Conservation (phyloP, 116 monocot genomes). For the Iris pallida region DNA sequence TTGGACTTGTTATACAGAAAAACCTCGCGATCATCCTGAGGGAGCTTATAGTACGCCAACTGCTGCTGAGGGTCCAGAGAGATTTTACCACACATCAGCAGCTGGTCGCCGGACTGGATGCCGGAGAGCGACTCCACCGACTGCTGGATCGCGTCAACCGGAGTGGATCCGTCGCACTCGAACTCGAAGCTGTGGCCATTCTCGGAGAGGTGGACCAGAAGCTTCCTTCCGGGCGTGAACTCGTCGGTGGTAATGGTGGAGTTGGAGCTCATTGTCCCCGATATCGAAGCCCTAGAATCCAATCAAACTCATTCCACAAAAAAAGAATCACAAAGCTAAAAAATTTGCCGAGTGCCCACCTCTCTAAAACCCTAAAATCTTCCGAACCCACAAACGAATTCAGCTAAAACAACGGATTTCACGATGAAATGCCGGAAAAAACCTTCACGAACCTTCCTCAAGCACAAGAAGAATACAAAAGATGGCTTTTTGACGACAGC, state of each 20-base stretch:
- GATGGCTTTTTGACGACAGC: too few relatives aligned
- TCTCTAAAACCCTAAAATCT: constrained; percentile 10
- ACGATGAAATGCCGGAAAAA: neutral
- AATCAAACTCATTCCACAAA: constrained; percentile 4
- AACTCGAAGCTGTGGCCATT: constrained; percentile 91
- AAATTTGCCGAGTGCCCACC: too few relatives aligned
- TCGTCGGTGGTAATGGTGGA: constrained; percentile 45
- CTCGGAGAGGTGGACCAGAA: constrained; percentile 74
- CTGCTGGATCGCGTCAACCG: constrained; percentile 60
- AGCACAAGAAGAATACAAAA: too few relatives aligned
- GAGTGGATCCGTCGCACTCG: constrained; percentile 71
- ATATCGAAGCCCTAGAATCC: constrained; percentile 6
- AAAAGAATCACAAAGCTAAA: too few relatives aligned
- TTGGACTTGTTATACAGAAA: constrained; percentile 74
- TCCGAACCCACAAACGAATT: constrained; percentile 15
- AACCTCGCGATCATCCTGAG: constrained; percentile 73
- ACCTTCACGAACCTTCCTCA: too few relatives aligned
- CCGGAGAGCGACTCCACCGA: constrained; percentile 52
- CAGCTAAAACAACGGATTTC: too few relatives aligned
- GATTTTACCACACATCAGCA: constrained; percentile 64
- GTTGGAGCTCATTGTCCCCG: constrained; percentile 56
- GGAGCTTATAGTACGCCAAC: constrained; percentile 75
- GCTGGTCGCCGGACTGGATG: constrained; percentile 49
- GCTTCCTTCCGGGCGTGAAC: constrained; percentile 61
- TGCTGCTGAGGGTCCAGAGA: constrained; percentile 58